A percentile compares a stretch with the other conserved stretches of the same genome.
Evolutionary conservation across 2,329 filamentous ascomycete genomes (phyloP).

Genomic region (Cladosporium sp.): DNA sequence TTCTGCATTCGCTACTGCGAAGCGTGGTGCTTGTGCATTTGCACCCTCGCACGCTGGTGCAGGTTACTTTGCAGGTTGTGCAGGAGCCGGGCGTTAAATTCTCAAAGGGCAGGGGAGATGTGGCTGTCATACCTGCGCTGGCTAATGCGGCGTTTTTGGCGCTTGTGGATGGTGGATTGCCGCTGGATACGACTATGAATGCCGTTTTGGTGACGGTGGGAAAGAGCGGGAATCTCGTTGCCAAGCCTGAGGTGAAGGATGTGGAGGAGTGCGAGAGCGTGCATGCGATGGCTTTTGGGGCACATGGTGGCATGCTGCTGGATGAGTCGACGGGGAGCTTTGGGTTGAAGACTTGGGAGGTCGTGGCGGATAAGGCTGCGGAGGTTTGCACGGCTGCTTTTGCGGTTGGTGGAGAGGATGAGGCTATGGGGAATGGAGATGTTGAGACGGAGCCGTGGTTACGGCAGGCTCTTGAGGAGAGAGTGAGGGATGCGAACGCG

Average conservation of each 20-base stretch:
- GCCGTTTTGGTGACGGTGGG: constrained; percentile 60
- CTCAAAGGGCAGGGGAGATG: constrained; percentile 50
- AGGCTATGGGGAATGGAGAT: constrained; percentile 36
- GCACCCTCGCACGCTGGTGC: constrained; percentile 72
- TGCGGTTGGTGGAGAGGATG: constrained; percentile 31
- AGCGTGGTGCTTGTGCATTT: constrained; percentile 70
- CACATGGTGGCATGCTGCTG: constrained; percentile 65
- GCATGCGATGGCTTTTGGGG: constrained; percentile 81
- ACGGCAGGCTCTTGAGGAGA: constrained; percentile 35
- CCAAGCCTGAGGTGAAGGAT: constrained; percentile 59
- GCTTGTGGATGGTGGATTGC: constrained; percentile 76
- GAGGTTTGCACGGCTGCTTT: constrained; percentile 55
- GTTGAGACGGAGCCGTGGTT: constrained; percentile 34
- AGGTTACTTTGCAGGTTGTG: constrained; percentile 71
- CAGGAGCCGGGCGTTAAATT: constrained; percentile 52
- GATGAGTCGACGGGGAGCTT: constrained; percentile 80
- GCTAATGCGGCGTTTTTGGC: constrained; percentile 74
- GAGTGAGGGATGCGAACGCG: constrained; percentile 36
- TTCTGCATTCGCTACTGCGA: constrained; percentile 66
- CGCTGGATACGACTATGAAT: constrained; percentile 67
- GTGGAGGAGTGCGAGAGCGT: constrained; percentile 62
- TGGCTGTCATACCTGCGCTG: constrained; percentile 74
- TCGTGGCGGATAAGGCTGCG: constrained; percentile 60
- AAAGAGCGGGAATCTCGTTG: constrained; percentile 27
- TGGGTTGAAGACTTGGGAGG: constrained; percentile 68